These are phyloP conservation scores for Perkinsus olseni DNA, from an alignment of 169 alveolate species.

Conservation along the genomic window DNA sequence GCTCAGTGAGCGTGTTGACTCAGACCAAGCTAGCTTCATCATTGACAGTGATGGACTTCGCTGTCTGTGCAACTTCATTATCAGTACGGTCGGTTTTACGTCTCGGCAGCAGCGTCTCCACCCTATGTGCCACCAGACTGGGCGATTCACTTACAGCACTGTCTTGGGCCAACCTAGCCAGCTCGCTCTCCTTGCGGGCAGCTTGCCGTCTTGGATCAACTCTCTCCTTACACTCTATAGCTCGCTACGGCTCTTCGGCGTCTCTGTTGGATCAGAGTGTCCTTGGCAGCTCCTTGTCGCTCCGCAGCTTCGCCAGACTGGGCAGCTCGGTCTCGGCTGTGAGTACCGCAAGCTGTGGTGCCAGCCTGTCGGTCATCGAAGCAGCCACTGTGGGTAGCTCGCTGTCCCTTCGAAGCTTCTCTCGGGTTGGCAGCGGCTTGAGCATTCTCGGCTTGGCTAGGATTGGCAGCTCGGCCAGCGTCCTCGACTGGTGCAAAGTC, in stretches of 20 bases:
- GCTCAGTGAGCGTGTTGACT: neutral
- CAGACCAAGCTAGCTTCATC: neutral
- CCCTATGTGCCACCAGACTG: neutral
- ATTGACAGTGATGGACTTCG: neutral
- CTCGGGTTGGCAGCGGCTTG: neutral
- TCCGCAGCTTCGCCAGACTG: neutral
- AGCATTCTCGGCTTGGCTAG: neutral
- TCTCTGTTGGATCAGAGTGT: neutral
- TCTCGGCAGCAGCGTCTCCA: neutral
- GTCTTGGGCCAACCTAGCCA: neutral
- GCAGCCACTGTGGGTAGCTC: neutral
- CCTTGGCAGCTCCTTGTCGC: neutral
- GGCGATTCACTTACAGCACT: neutral
- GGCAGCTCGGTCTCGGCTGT: neutral
- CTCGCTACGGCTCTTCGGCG: neutral
- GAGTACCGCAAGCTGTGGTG: neutral
- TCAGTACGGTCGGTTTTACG: neutral
- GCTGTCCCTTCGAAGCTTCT: neutral
- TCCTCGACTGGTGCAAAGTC: neutral
- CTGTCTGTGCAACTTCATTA: neutral
- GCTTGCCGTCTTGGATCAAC: neutral
- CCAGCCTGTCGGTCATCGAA: neutral
- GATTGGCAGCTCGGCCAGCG: neutral
- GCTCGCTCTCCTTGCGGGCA: conserved; percentile 7
- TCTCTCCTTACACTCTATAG: neutral